These are phyloP conservation scores for Graphium sp. DNA, from an alignment of 2,329 filamentous ascomycete species.

Conservation along the genomic window DNA sequence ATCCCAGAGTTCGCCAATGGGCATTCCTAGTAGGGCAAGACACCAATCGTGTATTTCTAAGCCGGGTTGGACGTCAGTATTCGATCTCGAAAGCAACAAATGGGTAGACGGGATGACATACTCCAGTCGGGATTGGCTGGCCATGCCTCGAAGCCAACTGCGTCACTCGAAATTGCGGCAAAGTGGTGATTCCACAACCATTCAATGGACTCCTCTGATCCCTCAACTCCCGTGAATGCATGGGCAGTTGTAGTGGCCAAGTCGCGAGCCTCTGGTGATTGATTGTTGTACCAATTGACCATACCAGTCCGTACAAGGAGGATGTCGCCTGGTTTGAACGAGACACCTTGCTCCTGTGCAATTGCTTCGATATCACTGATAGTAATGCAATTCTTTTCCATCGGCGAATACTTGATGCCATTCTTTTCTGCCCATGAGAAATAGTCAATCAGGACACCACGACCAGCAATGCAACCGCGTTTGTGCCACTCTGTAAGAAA, in stretches of 20 bases:
- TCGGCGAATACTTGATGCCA: conserved; percentile 18
- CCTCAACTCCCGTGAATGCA: conserved; percentile 1
- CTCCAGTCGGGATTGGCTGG: conserved; percentile 1
- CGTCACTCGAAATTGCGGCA: not conserved
- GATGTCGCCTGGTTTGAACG: conserved; percentile 31
- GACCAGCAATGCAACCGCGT: conserved; percentile 13
- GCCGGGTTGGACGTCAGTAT: not conserved
- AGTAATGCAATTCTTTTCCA: conserved; percentile 20
- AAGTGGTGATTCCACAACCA: conserved; percentile 4
- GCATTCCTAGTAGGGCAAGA: conserved; percentile 2
- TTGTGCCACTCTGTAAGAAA: conserved; percentile 1
- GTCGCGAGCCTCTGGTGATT: too few relatives aligned
- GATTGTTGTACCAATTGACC: too few relatives aligned
- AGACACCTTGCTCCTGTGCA: conserved; percentile 21
- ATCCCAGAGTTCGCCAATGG: conserved; percentile 2
- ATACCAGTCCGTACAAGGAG: conserved; percentile 24
- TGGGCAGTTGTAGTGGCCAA: too few relatives aligned
- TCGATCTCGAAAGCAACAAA: too few relatives aligned
- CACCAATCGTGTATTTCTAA: conserved; percentile 2
- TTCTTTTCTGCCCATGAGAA: conserved; percentile 20
- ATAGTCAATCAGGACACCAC: conserved; percentile 34
- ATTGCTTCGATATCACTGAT: conserved; percentile 12
- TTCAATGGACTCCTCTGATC: conserved; percentile 1
- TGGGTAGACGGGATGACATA: too few relatives aligned
- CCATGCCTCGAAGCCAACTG: conserved; percentile 1